Percentiles rank a stretch among this genome's conserved stretches.
These are phyloP conservation scores for Leishmania aethiopica DNA, from an alignment of 208 protist species.

Conservation along the genomic window DNA sequence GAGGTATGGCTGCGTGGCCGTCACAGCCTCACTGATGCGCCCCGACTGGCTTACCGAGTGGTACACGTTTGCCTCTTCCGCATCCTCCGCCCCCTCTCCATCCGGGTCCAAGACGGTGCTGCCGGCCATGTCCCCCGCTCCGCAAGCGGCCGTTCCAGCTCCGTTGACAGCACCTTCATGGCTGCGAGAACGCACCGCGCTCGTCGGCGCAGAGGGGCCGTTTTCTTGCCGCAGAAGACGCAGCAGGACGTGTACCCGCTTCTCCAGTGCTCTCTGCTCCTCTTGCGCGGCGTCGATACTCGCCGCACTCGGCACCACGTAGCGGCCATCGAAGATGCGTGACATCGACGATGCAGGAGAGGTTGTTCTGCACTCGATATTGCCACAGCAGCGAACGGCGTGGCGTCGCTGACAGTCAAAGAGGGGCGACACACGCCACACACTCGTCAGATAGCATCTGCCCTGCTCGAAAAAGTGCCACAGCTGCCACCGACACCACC, in stretches of 20 bases:
- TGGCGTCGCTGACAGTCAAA: not conserved
- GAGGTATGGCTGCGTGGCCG: slow-evolving; percentile 29
- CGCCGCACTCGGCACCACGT: slow-evolving; percentile 23
- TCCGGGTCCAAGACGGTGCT: not conserved
- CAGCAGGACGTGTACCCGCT: slow-evolving; percentile 9
- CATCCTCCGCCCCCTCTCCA: slow-evolving; percentile 1
- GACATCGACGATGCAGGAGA: not conserved
- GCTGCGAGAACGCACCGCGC: not conserved
- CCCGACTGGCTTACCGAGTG: slow-evolving; percentile 6
- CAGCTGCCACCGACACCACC: slow-evolving; percentile 50
- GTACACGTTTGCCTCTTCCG: slow-evolving; percentile 11
- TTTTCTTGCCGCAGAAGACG: slow-evolving; percentile 26
- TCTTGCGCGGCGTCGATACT: slow-evolving; percentile 16
- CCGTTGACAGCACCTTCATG: not conserved
- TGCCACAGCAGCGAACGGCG: not conserved
- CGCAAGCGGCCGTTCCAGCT: not conserved
- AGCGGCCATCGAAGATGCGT: slow-evolving; percentile 28
- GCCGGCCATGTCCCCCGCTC: not conserved
- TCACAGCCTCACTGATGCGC: slow-evolving; percentile 17
- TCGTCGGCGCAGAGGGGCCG: not conserved
- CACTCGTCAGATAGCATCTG: slow-evolving; percentile 35
- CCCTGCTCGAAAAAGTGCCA: slow-evolving; percentile 43
- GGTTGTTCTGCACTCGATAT: not conserved
- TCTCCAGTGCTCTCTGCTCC: slow-evolving; percentile 3
- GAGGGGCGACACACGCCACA: slow-evolving; percentile 29